A percentile compares a stretch with the other conserved stretches of the same genome.
Conservation (phyloP, 139 green algal species). For the Chlorella ohadii region DNA sequence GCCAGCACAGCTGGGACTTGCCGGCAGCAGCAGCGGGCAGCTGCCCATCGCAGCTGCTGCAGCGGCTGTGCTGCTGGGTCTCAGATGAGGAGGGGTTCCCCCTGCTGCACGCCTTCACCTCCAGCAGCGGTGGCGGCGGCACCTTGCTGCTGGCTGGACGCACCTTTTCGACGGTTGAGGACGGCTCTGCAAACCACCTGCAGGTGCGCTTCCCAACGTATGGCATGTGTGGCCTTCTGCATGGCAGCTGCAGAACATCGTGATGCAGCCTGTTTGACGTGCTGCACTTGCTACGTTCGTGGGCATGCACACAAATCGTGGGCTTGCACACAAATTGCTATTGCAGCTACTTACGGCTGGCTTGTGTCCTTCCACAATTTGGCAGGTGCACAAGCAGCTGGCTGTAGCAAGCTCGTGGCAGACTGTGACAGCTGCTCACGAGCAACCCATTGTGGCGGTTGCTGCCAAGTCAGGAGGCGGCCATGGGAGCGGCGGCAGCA, state of each 20-base stretch:
- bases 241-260: neutral
- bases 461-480: neutral
- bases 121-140: neutral
- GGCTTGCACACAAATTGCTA: too few relatives aligned
- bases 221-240: neutral
- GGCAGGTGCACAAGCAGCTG: conserved; percentile 33
- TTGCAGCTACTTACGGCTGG: too few relatives aligned
- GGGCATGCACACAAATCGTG: too few relatives aligned
- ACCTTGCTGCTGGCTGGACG: conserved; percentile 15
- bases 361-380: too few relatives aligned
- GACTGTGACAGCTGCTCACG: neutral
- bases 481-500: neutral
- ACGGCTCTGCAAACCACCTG: neutral
- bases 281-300: too few relatives aligned
- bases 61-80: conserved; percentile 25
- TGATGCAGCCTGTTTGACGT: neutral
- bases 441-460: neutral
- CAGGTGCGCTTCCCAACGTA: neutral
- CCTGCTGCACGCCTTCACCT: conserved; percentile 8
- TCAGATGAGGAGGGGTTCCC: conserved; percentile 20
- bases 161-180: conserved; percentile 14
- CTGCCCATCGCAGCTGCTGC: neutral
- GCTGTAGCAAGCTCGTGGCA: conserved; percentile 1
- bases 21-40: neutral
- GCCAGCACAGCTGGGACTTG: conserved; percentile 33